A percentile compares a stretch with the other conserved stretches of the same genome.
phyloP scores from a whole-genome alignment of 2,329 filamentous ascomycete species.

The Pseudocercospora musae region DNA sequence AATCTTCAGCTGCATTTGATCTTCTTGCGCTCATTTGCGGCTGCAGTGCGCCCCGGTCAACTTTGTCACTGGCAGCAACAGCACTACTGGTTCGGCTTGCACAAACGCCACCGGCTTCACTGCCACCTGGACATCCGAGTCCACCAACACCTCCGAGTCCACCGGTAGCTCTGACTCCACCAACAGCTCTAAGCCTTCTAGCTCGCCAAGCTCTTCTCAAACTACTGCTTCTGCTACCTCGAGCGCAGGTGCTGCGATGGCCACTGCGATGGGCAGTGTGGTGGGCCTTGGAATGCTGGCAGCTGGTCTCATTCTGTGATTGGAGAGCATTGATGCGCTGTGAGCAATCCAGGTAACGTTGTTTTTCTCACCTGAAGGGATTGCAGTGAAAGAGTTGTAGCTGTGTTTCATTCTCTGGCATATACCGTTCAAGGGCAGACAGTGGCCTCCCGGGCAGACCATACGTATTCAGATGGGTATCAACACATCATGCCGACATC shows the following conservation, averaged over 20 bases:
- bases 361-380: neutral
- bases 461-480: no score
- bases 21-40: neutral
- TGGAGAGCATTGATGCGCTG: neutral
- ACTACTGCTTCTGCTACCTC: slow-evolving; percentile 10
- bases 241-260: slow-evolving; percentile 18
- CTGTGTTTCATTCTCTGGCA: neutral
- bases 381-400: neutral
- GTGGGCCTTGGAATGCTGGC: slow-evolving; percentile 22
- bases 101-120: slow-evolving; percentile 28
- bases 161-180: neutral
- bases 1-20: no score
- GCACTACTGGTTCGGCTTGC: slow-evolving; percentile 27
- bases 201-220: neutral
- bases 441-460: neutral
- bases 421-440: neutral
- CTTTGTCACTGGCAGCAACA: slow-evolving; percentile 32
- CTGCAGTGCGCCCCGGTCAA: slow-evolving; percentile 32
- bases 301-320: slow-evolving; percentile 23
- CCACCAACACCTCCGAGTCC: slow-evolving; percentile 4
- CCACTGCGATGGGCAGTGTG: slow-evolving; percentile 20
- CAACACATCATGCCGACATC: no score
- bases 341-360: neutral
- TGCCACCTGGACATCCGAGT: slow-evolving; percentile 23
- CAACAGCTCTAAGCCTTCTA: neutral